Percentiles rank a stretch among this genome's conserved stretches.
Conservation (phyloP, 2,329 filamentous ascomycete species). For the Diplodia seriata region DNA sequence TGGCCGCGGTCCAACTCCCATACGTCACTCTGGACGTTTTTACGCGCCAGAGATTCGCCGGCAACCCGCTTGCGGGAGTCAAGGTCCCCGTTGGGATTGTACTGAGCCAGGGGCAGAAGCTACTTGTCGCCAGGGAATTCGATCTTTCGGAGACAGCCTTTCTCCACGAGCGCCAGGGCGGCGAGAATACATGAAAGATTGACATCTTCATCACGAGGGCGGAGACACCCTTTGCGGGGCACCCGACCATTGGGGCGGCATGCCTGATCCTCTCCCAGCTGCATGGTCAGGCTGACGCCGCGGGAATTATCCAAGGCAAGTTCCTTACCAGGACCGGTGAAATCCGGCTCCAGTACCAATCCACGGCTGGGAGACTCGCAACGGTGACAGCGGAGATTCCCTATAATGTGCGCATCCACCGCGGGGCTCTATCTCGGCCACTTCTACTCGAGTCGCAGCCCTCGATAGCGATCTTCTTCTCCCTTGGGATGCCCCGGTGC, state of each 20-base stretch:
- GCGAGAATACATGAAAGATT: conserved; percentile 50
- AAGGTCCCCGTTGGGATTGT: conserved; percentile 48
- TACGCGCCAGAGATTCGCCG: conserved; percentile 55
- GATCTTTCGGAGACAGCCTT: conserved; percentile 66
- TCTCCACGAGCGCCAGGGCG: conserved; percentile 50
- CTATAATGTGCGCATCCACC: conserved; percentile 70
- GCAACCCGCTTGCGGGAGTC: conserved; percentile 65
- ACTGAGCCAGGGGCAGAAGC: conserved; percentile 58
- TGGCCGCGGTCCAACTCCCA: conserved; percentile 36
- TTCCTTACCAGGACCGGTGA: conserved; percentile 55
- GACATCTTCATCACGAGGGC: conserved; percentile 61
- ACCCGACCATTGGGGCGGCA: conserved; percentile 64
- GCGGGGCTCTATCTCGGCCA: conserved; percentile 36
- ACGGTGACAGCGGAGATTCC: conserved; percentile 70
- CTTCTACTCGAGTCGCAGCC: conserved; percentile 47
- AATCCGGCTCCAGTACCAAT: conserved; percentile 54
- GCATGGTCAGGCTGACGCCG: conserved; percentile 29
- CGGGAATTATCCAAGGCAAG: conserved; percentile 42
- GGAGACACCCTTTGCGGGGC: conserved; percentile 65
- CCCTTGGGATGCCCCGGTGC: conserved; percentile 26
- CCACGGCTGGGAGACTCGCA: conserved; percentile 54
- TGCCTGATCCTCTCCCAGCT: conserved; percentile 53
- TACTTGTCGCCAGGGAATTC: conserved; percentile 63
- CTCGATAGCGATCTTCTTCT: conserved; percentile 38
- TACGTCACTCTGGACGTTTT: conserved; percentile 57